A percentile compares a stretch with the other conserved stretches of the same genome.
Evolutionary conservation across 2,329 filamentous ascomycete genomes (phyloP).

Genomic region (Samsoniella hepiali): DNA sequence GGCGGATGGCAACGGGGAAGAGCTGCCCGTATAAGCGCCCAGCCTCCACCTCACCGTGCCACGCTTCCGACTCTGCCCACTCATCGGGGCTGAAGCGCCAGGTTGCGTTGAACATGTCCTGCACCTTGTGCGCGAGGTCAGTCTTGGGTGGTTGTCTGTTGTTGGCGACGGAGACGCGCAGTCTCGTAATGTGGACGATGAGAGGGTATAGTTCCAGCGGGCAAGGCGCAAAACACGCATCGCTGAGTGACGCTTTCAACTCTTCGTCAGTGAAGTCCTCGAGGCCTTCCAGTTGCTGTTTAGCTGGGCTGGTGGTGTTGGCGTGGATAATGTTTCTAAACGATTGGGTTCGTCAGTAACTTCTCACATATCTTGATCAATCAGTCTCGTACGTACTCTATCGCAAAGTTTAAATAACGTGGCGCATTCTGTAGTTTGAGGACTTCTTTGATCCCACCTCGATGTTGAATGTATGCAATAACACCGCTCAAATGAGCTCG

Average conservation of each 20-base stretch:
- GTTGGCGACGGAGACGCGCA: constrained; percentile 2
- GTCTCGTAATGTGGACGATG: not conserved
- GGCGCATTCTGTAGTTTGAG: not conserved
- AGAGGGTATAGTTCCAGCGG: constrained; percentile 3
- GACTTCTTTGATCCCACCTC: not conserved
- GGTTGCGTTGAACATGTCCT: not conserved
- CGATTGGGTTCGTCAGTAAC: not conserved
- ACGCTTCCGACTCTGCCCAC: not conserved
- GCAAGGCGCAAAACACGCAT: constrained; percentile 7
- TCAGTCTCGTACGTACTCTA: not conserved
- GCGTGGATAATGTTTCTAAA: constrained; percentile 9
- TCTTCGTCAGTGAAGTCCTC: not conserved
- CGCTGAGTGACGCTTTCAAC: not conserved
- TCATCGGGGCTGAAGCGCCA: not conserved
- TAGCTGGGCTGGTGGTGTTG: constrained; percentile 3
- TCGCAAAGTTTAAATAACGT: not conserved
- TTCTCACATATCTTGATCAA: not conserved
- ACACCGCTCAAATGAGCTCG: not conserved
- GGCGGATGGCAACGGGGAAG: not conserved
- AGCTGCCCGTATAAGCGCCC: not conserved
- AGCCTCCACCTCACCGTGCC: not conserved
- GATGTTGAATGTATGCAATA: constrained; percentile 1
- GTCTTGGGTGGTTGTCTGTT: not conserved
- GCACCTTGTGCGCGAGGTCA: not conserved
- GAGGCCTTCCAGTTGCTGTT: not conserved